Evolutionary conservation across 192 early-diverging fungal genomes (phyloP).

Genomic region (Gryganskiella cystojenkinii): DNA sequence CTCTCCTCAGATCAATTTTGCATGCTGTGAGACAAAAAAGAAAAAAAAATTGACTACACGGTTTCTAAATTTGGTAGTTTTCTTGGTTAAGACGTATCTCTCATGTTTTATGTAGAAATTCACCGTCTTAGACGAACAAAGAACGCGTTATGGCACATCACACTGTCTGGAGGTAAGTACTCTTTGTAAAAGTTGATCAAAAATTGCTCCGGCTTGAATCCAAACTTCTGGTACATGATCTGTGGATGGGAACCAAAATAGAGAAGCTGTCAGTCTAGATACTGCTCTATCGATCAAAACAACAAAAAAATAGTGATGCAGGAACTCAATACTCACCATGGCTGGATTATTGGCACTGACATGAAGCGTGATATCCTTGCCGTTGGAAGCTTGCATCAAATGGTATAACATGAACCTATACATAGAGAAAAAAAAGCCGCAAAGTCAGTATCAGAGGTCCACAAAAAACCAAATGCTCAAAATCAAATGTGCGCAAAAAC

Average conservation of each 20-base stretch:
- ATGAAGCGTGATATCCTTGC: conserved; percentile 91
- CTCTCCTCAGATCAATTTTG: not conserved
- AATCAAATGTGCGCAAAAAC: not conserved
- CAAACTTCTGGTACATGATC: conserved; percentile 92
- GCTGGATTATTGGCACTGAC: conserved; percentile 93
- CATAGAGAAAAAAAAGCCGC: conserved; percentile 22
- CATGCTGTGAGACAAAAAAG: too few relatives aligned
- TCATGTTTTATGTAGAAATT: not conserved
- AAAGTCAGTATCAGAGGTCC: not conserved
- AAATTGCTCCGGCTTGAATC: conserved; percentile 95
- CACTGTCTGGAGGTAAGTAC: conserved; percentile 80
- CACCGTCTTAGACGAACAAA: conserved; percentile 82
- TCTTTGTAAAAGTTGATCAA: conserved; percentile 91
- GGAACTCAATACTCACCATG: conserved; percentile 67
- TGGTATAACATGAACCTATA: conserved; percentile 83
- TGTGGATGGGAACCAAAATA: conserved; percentile 20
- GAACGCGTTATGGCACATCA: conserved; percentile 87
- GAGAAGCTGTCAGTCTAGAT: not conserved
- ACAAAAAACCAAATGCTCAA: not conserved
- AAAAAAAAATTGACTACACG: too few relatives aligned
- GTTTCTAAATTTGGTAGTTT: too few relatives aligned
- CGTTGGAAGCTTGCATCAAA: conserved; percentile 75
- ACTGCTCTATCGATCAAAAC: not conserved
- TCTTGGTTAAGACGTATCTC: too few relatives aligned
- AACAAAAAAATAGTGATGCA: not conserved